Conservation (phyloP, 768 basidiomycete genomes). For the Pulveroboletus sp. region DNA sequence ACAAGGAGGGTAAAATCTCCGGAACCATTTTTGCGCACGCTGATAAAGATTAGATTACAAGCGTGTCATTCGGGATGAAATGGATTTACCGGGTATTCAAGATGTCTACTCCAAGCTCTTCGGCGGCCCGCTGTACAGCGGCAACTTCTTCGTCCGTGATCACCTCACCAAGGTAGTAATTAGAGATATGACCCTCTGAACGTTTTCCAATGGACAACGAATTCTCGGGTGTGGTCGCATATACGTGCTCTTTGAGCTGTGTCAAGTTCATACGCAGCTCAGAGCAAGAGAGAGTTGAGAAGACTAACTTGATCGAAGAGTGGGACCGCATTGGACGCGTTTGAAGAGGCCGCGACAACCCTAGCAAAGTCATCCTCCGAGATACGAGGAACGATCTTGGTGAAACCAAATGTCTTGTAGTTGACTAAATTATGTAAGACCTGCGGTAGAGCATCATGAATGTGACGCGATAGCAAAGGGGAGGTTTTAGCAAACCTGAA, state of each 20-base stretch:
- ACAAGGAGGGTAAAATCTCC: slow-evolving; percentile 68
- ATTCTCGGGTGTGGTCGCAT: slow-evolving; percentile 59
- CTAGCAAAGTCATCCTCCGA: slow-evolving; percentile 57
- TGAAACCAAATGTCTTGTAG: slow-evolving; percentile 81
- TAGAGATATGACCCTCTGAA: slow-evolving; percentile 70
- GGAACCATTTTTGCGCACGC: slow-evolving; percentile 67
- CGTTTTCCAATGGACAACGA: slow-evolving; percentile 80
- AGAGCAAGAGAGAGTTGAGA: neutral
- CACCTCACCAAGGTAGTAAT: slow-evolving; percentile 79
- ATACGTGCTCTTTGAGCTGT: slow-evolving; percentile 75
- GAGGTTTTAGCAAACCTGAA: slow-evolving; percentile 49
- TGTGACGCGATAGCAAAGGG: neutral
- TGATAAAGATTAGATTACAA: slow-evolving; percentile 25
- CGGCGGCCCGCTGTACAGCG: slow-evolving; percentile 70
- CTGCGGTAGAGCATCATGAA: slow-evolving; percentile 13
- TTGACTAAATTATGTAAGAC: slow-evolving; percentile 51
- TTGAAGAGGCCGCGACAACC: slow-evolving; percentile 60
- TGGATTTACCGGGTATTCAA: slow-evolving; percentile 70
- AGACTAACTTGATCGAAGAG: slow-evolving; percentile 62
- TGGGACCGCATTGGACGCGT: slow-evolving; percentile 49
- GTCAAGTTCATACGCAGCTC: slow-evolving; percentile 2
- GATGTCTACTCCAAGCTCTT: slow-evolving; percentile 71
- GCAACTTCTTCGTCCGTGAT: slow-evolving; percentile 79
- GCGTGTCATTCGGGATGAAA: neutral
- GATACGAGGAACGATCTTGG: slow-evolving; percentile 80